phyloP scores from a whole-genome alignment of 768 basidiomycete species.

The Lactifluus volemus region DNA sequence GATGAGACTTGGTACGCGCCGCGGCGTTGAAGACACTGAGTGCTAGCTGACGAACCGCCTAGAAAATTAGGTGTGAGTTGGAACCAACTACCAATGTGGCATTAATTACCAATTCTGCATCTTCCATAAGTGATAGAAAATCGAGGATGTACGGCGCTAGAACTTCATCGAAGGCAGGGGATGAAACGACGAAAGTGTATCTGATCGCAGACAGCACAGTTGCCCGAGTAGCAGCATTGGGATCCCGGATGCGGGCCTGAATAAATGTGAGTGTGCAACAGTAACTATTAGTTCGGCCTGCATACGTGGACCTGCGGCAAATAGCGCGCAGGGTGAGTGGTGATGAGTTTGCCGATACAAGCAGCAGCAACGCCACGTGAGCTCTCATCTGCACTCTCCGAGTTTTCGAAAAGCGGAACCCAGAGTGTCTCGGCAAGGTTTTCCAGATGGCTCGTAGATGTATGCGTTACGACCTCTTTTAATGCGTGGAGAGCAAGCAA shows the following conservation, averaged over 20 bases:
- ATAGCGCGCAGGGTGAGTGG: conserved; percentile 83
- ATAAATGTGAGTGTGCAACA: conserved; percentile 1
- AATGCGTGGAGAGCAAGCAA: conserved; percentile 84
- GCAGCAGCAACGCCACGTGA: conserved; percentile 93
- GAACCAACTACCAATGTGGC: neutral
- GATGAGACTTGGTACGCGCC: conserved; percentile 87
- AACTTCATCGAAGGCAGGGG: conserved; percentile 80
- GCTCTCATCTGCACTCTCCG: conserved; percentile 83
- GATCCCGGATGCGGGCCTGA: conserved; percentile 60
- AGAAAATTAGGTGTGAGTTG: conserved; percentile 6
- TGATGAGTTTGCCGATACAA: conserved; percentile 91
- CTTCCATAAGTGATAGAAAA: conserved; percentile 86
- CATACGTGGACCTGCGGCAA: conserved; percentile 85
- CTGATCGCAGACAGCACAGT: conserved; percentile 91
- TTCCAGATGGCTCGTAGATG: conserved; percentile 75
- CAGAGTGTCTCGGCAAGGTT: conserved; percentile 84
- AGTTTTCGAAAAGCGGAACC: conserved; percentile 87
- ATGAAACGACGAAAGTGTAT: conserved; percentile 81
- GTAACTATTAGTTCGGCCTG: conserved; percentile 1
- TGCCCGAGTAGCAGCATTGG: conserved; percentile 64
- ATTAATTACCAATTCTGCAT: conserved; percentile 66
- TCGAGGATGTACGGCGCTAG: conserved; percentile 84
- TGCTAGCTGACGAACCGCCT: conserved; percentile 88
- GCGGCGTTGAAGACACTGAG: conserved; percentile 90
- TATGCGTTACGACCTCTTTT: conserved; percentile 94